Evolutionary conservation across 305 asterid genomes (phyloP).

Genomic region (Solanum hybrid): DNA sequence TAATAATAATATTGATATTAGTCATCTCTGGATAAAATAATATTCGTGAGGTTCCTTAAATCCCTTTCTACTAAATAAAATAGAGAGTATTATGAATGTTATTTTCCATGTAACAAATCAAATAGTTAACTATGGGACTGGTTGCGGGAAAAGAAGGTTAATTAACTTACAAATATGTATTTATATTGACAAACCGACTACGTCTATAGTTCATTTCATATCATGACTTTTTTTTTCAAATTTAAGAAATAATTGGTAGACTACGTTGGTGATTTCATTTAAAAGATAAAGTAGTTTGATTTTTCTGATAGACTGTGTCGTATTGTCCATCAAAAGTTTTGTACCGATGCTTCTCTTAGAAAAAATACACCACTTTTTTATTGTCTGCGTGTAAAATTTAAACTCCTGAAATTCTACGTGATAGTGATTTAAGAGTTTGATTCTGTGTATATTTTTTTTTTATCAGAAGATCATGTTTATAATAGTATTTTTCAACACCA

Average conservation of each 20-base stretch:
- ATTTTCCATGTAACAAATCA: too few relatives aligned
- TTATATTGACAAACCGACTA: not conserved
- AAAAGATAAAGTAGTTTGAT: not conserved
- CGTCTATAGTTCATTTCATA: not conserved
- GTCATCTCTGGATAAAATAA: not conserved
- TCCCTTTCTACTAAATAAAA: not conserved
- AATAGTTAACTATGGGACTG: not conserved
- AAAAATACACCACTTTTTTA: not conserved
- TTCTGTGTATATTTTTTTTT: not conserved
- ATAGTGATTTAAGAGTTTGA: not conserved
- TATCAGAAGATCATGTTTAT: not conserved
- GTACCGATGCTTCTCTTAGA: not conserved
- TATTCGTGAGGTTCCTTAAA: not conserved
- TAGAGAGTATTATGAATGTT: not conserved
- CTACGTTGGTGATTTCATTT: not conserved
- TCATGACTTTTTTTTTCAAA: not conserved
- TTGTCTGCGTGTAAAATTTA: not conserved
- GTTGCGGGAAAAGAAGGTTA: not conserved
- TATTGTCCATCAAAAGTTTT: not conserved
- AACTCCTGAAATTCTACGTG: not conserved
- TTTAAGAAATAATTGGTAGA: not conserved
- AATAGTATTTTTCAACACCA: not conserved
- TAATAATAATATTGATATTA: not conserved
- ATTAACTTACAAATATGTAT: too few relatives aligned
- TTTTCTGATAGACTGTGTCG: not conserved